Conservation (phyloP, 371 early-diverging fungal species). For the Syncephalis fuscata region DNA sequence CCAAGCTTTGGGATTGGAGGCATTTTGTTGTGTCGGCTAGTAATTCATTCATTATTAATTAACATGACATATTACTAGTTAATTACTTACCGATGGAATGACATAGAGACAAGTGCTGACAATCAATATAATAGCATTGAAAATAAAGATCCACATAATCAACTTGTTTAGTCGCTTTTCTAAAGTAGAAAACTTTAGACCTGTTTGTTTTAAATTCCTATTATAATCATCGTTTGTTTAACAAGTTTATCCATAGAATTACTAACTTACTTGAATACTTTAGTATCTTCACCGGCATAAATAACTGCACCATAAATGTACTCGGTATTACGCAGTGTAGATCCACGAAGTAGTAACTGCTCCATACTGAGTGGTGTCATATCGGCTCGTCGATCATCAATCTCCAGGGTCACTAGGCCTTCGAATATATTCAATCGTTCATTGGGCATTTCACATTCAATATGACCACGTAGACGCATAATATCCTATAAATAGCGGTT, state of each 20-base stretch:
- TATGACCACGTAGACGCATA: slow-evolving; percentile 7
- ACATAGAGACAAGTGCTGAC: slow-evolving; percentile 14
- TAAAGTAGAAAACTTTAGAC: slow-evolving; percentile 38
- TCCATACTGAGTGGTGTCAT: slow-evolving; percentile 45
- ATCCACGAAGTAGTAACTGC: slow-evolving; percentile 82
- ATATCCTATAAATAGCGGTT: slow-evolving; percentile 49
- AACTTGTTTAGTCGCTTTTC: slow-evolving; percentile 35
- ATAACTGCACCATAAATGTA: slow-evolving; percentile 72
- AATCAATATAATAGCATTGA: slow-evolving; percentile 12
- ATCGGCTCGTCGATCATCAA: slow-evolving; percentile 4
- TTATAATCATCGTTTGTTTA: slow-evolving; percentile 10
- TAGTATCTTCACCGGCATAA: slow-evolving; percentile 85
- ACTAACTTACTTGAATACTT: slow-evolving; percentile 64
- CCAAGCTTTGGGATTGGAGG: slow-evolving; percentile 11
- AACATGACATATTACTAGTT: slow-evolving; percentile 2
- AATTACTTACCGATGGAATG: slow-evolving; percentile 7
- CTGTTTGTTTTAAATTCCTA: slow-evolving; percentile 38
- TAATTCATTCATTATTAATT: neutral
- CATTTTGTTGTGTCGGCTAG: neutral
- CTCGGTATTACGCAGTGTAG: slow-evolving; percentile 77
- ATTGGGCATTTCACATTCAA: slow-evolving; percentile 36
- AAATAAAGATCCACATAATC: slow-evolving; percentile 33
- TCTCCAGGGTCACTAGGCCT: slow-evolving; percentile 8
- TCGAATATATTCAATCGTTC: slow-evolving; percentile 29
- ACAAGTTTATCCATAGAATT: slow-evolving; percentile 24